A percentile compares a stretch with the other conserved stretches of the same genome.
phyloP scores from a whole-genome alignment of 306 rosid genomes.

The Sechiopsis laciniata region DNA sequence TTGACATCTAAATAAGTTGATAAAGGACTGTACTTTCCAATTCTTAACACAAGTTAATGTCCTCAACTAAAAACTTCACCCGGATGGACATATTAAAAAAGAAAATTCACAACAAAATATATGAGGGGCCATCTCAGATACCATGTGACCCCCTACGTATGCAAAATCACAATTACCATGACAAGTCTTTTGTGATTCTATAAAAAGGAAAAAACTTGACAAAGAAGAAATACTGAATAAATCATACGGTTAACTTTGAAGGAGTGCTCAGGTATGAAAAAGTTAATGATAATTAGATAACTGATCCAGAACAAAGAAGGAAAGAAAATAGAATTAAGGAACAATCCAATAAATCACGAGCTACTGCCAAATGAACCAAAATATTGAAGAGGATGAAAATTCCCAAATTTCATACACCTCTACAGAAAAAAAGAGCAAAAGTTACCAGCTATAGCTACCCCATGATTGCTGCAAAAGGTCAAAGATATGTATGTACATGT shows the following conservation, averaged over 20 bases:
- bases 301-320: background rate
- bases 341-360: background rate
- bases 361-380: background rate
- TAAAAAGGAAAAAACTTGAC: background rate
- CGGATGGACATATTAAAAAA: background rate
- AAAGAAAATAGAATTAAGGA: background rate
- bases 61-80: background rate
- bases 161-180: background rate
- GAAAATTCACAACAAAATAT: background rate
- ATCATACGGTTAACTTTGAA: background rate
- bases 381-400: background rate
- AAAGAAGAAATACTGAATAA: background rate
- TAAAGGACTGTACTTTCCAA: background rate
- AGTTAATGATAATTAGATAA: background rate
- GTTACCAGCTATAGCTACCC: slow-evolving; percentile 6
- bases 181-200: background rate
- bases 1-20: too few species aligned
- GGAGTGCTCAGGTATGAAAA: background rate
- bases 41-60: background rate
- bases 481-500: slow-evolving; percentile 19
- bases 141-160: too few species aligned
- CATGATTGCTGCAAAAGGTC: slow-evolving; percentile 17
- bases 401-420: too few species aligned
- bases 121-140: background rate
- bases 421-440: background rate